Conservation (phyloP, 2,329 filamentous ascomycete genomes). For the Whalleya microplaca region DNA sequence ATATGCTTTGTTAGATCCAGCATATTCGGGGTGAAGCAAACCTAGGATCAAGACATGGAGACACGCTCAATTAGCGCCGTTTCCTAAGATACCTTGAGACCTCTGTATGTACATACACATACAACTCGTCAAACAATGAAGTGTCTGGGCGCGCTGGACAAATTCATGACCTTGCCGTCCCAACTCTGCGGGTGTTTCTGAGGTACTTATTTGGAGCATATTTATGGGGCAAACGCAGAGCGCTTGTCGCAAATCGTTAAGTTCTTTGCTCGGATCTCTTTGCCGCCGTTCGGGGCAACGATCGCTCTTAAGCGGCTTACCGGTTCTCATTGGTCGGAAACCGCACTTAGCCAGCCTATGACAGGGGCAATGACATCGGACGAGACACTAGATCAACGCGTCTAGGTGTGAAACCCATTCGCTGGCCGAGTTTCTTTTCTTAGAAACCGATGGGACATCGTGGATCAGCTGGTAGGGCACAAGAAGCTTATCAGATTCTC, state of each 20-base stretch:
- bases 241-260: conserved; percentile 33
- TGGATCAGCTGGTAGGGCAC: conserved; percentile 13
- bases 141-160: conserved; percentile 2
- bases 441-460: conserved; percentile 24
- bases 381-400: conserved; percentile 27
- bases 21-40: conserved; percentile 8
- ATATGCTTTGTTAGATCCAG: conserved; percentile 2
- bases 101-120: too few relatives aligned
- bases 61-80: background rate
- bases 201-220: conserved; percentile 16
- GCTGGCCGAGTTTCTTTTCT: conserved; percentile 24
- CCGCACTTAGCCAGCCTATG: conserved; percentile 12
- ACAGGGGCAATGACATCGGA: conserved; percentile 21
- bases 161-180: conserved; percentile 10
- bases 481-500: conserved; percentile 9
- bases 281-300: conserved; percentile 31
- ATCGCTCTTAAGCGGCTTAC: conserved; percentile 31
- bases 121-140: conserved; percentile 4
- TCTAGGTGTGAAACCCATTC: conserved; percentile 25
- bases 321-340: conserved; percentile 27
- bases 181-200: conserved; percentile 26
- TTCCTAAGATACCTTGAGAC: background rate
- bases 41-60: conserved; percentile 8
- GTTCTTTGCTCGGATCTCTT: conserved; percentile 22
- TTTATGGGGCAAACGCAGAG: conserved; percentile 29